Percentiles rank a stretch among this genome's conserved stretches.
Evolutionary conservation across 140 eudicot genomes (phyloP).

Genomic region (Bidens hawaiensis): DNA sequence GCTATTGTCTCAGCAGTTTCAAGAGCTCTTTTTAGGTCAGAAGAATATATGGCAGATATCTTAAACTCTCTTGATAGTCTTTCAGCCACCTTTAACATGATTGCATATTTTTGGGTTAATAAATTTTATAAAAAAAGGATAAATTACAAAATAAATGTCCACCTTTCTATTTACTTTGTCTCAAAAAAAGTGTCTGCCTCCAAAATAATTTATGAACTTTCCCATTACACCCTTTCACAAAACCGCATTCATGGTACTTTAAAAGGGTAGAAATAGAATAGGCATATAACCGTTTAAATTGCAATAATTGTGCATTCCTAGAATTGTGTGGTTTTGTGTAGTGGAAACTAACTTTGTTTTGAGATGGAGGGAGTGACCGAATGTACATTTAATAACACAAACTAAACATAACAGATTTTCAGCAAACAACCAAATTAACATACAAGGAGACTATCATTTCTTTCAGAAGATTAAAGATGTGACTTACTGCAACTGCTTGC

Average conservation of each 20-base stretch:
- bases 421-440: not conserved
- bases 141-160: not conserved
- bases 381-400: slow-evolving; percentile 11
- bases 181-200: not conserved
- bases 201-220: not conserved
- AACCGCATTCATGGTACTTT: not conserved
- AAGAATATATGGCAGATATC: slow-evolving; percentile 73
- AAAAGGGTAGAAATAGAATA: not conserved
- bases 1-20: slow-evolving; percentile 85
- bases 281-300: not conserved
- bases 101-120: not conserved
- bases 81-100: slow-evolving; percentile 70
- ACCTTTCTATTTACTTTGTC: not conserved
- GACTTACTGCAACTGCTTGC: slow-evolving; percentile 80
- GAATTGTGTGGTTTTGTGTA: not conserved
- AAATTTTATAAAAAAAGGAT: not conserved
- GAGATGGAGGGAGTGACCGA: not conserved
- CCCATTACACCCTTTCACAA: not conserved
- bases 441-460: not conserved
- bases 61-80: slow-evolving; percentile 66
- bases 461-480: not conserved
- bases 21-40: slow-evolving; percentile 82
- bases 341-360: not conserved
- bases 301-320: not conserved
- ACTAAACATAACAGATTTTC: slow-evolving; percentile 6